These are phyloP conservation scores for Rhinocladiella similis DNA, from an alignment of 2,329 filamentous ascomycete genomes.

Conservation along the genomic window DNA sequence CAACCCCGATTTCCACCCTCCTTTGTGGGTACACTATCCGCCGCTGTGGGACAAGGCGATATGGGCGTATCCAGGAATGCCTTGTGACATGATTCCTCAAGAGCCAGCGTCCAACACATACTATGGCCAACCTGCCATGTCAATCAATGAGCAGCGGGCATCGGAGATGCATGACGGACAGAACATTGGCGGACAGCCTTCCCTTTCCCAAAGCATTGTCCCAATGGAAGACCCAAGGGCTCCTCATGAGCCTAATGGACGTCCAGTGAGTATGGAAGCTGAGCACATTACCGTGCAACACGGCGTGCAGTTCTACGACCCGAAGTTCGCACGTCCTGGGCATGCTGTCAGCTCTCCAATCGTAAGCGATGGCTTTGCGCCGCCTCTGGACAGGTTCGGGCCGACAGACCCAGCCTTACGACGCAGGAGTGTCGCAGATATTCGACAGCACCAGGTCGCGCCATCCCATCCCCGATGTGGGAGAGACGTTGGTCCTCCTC, in stretches of 20 bases:
- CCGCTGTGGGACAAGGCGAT: neutral
- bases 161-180: neutral
- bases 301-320: constrained; percentile 8
- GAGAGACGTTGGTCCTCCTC: neutral
- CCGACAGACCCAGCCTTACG: neutral
- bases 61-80: neutral
- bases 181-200: neutral
- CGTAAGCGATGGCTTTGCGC: neutral
- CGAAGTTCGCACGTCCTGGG: neutral
- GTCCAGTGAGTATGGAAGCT: neutral
- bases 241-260: neutral
- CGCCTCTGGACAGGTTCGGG: neutral
- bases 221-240: neutral
- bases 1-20: neutral
- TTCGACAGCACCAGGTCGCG: constrained; percentile 5
- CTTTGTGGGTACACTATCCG: constrained; percentile 13
- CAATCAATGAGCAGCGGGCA: neutral
- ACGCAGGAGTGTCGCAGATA: constrained; percentile 12
- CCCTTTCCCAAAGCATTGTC: neutral
- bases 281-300: neutral
- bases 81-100: constrained; percentile 1
- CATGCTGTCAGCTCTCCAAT: constrained; percentile 14
- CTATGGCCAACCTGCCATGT: neutral
- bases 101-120: neutral
- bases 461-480: neutral